Evolutionary conservation across 768 basidiomycete genomes (phyloP).

Genomic region (Coprinopsis strossmayeri): DNA sequence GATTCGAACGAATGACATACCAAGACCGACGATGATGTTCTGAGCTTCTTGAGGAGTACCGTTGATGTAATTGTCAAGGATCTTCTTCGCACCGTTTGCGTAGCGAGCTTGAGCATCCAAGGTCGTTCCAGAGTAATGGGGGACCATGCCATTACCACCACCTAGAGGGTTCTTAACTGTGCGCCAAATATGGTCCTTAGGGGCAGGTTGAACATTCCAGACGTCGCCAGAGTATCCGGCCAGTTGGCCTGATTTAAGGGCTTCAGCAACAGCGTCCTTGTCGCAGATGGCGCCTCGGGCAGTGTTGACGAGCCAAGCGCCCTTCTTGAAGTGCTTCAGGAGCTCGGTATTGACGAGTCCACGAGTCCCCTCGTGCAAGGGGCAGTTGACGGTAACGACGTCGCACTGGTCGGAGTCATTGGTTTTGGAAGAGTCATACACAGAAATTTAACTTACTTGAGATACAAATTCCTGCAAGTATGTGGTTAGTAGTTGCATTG

Average conservation of each 20-base stretch:
- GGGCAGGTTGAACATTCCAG: constrained; percentile 86
- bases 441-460: constrained; percentile 19
- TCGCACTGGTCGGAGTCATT: constrained; percentile 42
- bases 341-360: constrained; percentile 80
- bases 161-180: constrained; percentile 74
- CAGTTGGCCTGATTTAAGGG: constrained; percentile 71
- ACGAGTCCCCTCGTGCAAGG: constrained; percentile 78
- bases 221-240: constrained; percentile 65
- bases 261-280: constrained; percentile 71
- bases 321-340: constrained; percentile 85
- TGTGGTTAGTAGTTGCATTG: background rate
- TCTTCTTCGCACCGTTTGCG: constrained; percentile 62
- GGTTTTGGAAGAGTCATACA: background rate
- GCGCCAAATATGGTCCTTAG: constrained; percentile 82
- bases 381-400: constrained; percentile 83
- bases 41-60: constrained; percentile 63
- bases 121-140: constrained; percentile 84
- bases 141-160: constrained; percentile 86
- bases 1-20: constrained; percentile 21
- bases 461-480: constrained; percentile 33
- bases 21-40: constrained; percentile 76
- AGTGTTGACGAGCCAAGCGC: constrained; percentile 90
- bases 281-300: constrained; percentile 90
- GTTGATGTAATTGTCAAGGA: constrained; percentile 64
- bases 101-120: constrained; percentile 88